phyloP scores from a whole-genome alignment of 257 asterid genomes.

The Anisodus acutangulus region DNA sequence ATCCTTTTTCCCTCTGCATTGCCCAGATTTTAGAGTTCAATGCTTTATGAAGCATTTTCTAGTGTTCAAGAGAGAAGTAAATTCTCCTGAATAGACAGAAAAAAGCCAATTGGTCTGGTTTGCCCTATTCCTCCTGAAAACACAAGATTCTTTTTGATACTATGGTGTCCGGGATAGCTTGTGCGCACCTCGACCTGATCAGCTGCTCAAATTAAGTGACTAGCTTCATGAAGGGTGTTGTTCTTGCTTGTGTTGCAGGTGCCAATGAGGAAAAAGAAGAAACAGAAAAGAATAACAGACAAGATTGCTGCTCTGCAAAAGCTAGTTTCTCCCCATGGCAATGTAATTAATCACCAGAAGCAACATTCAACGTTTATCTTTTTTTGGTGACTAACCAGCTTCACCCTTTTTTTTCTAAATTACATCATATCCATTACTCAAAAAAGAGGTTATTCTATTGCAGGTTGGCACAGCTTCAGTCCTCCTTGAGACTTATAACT shows the following conservation, averaged over 20 bases:
- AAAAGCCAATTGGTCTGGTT: no score
- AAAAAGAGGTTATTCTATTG: background rate
- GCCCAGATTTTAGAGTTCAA: no score
- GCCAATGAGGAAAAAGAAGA: background rate
- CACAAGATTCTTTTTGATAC: no score
- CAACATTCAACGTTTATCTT: background rate
- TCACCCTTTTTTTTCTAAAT: background rate
- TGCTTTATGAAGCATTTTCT: no score
- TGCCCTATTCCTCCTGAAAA: no score
- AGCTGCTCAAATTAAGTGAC: background rate
- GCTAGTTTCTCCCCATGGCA: constrained; percentile 23
- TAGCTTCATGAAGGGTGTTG: background rate
- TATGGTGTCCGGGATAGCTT: no score
- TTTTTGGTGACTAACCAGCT: background rate
- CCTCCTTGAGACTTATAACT: background rate
- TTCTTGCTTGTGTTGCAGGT: background rate
- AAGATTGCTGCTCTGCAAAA: background rate
- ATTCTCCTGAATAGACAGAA: no score
- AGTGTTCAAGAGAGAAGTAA: no score
- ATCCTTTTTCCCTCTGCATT: no score
- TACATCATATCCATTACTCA: background rate
- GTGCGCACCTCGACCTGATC: background rate
- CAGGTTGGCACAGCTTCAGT: constrained; percentile 5
- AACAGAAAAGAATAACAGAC: background rate
- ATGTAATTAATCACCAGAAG: background rate